These are phyloP conservation scores for Penicillium manginii DNA, from an alignment of 495 filamentous ascomycete species.

Conservation along the genomic window DNA sequence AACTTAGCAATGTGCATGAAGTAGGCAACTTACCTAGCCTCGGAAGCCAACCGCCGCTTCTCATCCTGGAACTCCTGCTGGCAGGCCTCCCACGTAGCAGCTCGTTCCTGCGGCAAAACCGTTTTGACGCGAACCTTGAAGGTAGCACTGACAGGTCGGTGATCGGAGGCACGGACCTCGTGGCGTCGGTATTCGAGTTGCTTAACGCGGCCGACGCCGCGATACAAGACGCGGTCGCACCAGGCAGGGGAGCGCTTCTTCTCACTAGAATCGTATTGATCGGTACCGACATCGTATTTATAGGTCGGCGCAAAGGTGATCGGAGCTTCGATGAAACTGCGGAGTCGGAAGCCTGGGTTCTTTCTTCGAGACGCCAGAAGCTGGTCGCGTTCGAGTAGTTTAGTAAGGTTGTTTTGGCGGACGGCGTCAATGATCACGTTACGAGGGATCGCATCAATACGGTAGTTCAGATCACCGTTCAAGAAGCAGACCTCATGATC, in stretches of 20 bases:
- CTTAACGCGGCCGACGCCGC: slow-evolving; percentile 79
- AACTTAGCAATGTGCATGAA: neutral
- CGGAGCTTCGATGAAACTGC: slow-evolving; percentile 81
- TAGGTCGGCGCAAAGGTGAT: slow-evolving; percentile 96
- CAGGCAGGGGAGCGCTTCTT: slow-evolving; percentile 96
- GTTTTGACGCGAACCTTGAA: slow-evolving; percentile 84
- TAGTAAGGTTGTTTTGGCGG: slow-evolving; percentile 75
- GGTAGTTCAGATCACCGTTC: slow-evolving; percentile 97
- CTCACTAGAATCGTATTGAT: slow-evolving; percentile 90
- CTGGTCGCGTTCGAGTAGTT: slow-evolving; percentile 94
- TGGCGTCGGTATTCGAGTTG: slow-evolving; percentile 87
- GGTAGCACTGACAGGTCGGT: slow-evolving; percentile 84
- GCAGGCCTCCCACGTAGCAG: slow-evolving; percentile 67
- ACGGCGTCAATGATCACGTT: slow-evolving; percentile 87
- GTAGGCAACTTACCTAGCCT: slow-evolving; percentile 56
- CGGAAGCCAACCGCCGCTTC: slow-evolving; percentile 62
- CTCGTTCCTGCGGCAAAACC: slow-evolving; percentile 67
- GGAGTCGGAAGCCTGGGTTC: slow-evolving; percentile 85
- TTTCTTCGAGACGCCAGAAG: slow-evolving; percentile 81
- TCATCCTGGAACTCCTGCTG: slow-evolving; percentile 72
- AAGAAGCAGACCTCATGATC: slow-evolving; percentile 96
- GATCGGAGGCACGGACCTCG: slow-evolving; percentile 88
- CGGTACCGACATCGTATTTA: slow-evolving; percentile 96
- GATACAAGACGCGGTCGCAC: slow-evolving; percentile 92
- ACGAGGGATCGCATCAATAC: slow-evolving; percentile 94